phyloP scores from a whole-genome alignment of 2,329 filamentous ascomycete genomes.

The Aspergillus pseudoglaucus region DNA sequence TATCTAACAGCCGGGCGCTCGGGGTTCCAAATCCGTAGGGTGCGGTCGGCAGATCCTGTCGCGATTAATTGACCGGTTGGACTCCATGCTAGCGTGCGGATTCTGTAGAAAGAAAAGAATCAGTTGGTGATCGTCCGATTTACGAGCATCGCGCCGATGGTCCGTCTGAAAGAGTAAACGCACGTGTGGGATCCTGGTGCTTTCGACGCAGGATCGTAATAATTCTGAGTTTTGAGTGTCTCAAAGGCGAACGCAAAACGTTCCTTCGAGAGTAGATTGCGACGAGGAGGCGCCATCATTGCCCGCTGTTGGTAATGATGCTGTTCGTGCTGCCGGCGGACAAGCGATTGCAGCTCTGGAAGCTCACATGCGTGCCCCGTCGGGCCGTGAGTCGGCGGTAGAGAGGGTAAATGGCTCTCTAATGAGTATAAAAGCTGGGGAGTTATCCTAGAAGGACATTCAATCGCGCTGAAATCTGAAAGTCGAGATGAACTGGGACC shows the following conservation, averaged over 20 bases:
- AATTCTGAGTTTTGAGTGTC: conserved; percentile 63
- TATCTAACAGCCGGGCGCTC: conserved; percentile 42
- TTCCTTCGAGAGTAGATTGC: conserved; percentile 52
- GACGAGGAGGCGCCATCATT: conserved; percentile 36
- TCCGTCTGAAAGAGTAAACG: conserved; percentile 21
- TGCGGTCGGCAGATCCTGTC: conserved; percentile 80
- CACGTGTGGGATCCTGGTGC: conserved; percentile 53
- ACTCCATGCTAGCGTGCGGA: conserved; percentile 83
- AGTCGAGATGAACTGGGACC: not conserved
- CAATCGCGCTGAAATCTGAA: not conserved
- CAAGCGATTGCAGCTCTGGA: conserved; percentile 9
- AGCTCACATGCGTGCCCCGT: conserved; percentile 12
- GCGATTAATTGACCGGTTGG: conserved; percentile 76
- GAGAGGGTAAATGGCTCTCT: not conserved
- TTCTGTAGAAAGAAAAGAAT: conserved; percentile 37
- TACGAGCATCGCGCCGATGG: not conserved
- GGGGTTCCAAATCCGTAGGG: conserved; percentile 84
- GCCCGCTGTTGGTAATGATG: conserved; percentile 3
- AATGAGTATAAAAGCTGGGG: too few relatives aligned
- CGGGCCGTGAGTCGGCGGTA: not conserved
- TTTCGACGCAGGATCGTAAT: conserved; percentile 56
- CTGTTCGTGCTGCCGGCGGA: conserved; percentile 7
- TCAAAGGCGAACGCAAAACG: conserved; percentile 62
- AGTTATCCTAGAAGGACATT: not conserved
- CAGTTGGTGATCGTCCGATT: conserved; percentile 1